phyloP scores from a whole-genome alignment of 192 early-diverging fungal genomes.

The Mortierella alpina region DNA sequence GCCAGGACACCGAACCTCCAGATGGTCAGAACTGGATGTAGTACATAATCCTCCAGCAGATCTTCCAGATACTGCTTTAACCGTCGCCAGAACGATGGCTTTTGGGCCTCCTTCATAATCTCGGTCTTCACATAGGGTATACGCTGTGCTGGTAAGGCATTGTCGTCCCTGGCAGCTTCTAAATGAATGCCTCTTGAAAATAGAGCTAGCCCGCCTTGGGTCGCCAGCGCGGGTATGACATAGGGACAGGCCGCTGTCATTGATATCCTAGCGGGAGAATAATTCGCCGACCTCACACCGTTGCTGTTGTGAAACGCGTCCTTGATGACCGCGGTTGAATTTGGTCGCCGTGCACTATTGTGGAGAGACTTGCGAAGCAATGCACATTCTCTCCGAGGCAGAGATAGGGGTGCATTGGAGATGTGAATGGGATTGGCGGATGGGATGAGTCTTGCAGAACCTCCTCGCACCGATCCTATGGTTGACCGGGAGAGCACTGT shows the following conservation, averaged over 20 bases:
- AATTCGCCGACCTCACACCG: background rate
- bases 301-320: background rate
- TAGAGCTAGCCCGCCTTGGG: constrained; percentile 24
- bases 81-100: constrained; percentile 26
- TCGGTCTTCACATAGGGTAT: constrained; percentile 35
- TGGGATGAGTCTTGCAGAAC: background rate
- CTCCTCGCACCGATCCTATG: constrained; percentile 15
- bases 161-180: constrained; percentile 8
- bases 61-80: constrained; percentile 36
- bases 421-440: background rate
- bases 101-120: constrained; percentile 16
- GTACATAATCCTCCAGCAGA: constrained; percentile 59
- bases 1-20: constrained; percentile 71
- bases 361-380: background rate
- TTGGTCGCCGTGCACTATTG: background rate
- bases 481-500: constrained; percentile 11
- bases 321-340: background rate
- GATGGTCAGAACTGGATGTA: constrained; percentile 65
- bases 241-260: constrained; percentile 11
- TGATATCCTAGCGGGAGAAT: background rate
- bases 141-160: constrained; percentile 2
- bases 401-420: too few relatives aligned
- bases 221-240: constrained; percentile 34
- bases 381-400: background rate
- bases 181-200: constrained; percentile 16